Evolutionary conservation across 805 yeast genomes (phyloP), one percentile per base, ranked within the genome.

Genomic region (Sugiyamaella smithiae): DNA sequence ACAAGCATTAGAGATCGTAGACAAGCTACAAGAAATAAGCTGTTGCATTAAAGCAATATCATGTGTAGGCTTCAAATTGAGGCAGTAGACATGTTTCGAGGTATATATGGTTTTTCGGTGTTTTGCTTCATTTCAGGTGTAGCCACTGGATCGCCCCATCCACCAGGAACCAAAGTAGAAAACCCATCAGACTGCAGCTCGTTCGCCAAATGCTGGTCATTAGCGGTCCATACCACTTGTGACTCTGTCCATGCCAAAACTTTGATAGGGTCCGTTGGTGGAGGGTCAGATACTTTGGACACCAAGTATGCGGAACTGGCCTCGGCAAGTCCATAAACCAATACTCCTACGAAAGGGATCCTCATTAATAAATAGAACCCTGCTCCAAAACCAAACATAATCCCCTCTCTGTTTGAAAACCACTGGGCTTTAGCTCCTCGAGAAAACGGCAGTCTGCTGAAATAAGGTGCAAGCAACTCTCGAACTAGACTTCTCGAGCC

Each of bases 341-440:
- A 56, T 19, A 77, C 67, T 0, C 82, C 75, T 3, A 75, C 56
- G 55, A 70, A 69, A 0, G 81, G 82, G 14, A 72, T 59, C 31
- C 65, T 62, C 46, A 78, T 61, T 43, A 77, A 59, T 46, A 66
- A 53, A 54, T 68, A 79, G 60, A 71, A 75, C 41, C 70, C 71
- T 6, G 76, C 58, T 2, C 83, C 79, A 54, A 79, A 79, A 4
- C 84, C 84, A 52, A 75, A 74, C 44, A 81, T 62, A 25, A 76
- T 69, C 0, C 84, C 84, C 47, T 76, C 78, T 33, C 85, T 68
- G 11, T 79, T 70, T 9, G 67, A 67, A 41, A 70, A 63, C 85
- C 85, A 80, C 46, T 67, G 71, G 14, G 68, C 63, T 36, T 68
- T 67, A 46, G 76, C 77, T n/a, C 63, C 54, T 4, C 58, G 59